phyloP scores from a whole-genome alignment of 352 stramenopile species.

The Phytophthora pluvialis region DNA sequence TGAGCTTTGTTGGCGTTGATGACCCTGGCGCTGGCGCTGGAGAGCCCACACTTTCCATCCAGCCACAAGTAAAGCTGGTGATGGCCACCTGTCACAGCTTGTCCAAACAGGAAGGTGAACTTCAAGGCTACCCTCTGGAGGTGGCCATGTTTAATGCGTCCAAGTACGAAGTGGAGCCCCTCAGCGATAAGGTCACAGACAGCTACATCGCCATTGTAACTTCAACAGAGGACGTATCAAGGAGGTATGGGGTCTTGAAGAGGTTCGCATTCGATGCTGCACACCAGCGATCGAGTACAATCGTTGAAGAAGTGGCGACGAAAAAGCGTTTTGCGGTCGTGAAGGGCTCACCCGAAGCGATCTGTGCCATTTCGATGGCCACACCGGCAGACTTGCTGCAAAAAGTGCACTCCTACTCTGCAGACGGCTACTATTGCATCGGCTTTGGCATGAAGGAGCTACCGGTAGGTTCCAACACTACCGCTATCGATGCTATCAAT shows the following conservation, averaged over 20 bases:
- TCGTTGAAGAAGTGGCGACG: conserved; percentile 45
- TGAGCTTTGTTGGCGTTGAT: conserved; percentile 51
- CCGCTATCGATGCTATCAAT: conserved; percentile 11
- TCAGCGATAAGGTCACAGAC: conserved; percentile 12
- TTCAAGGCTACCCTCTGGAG: conserved; percentile 61
- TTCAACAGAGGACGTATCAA: conserved; percentile 30
- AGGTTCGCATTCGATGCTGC: conserved; percentile 61
- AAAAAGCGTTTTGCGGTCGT: conserved; percentile 53
- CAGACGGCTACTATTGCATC: conserved; percentile 74
- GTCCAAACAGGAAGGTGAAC: conserved; percentile 34
- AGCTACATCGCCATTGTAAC: conserved; percentile 35
- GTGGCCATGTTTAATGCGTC: conserved; percentile 58
- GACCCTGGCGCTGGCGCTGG: not conserved
- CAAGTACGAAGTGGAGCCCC: conserved; percentile 28
- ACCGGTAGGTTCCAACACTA: not conserved
- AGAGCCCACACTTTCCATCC: conserved; percentile 10
- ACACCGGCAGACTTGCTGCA: conserved; percentile 60
- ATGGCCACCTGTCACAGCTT: conserved; percentile 60
- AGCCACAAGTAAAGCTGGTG: conserved; percentile 31
- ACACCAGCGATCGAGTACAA: conserved; percentile 54
- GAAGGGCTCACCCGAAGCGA: conserved; percentile 61
- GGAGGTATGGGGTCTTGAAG: conserved; percentile 50
- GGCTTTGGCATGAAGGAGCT: conserved; percentile 47
- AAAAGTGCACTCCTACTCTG: conserved; percentile 50
- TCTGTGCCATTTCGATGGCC: conserved; percentile 34